Evolutionary conservation across 176 grass and related monocot species (phyloP), one percentile per base, ranked within the genome.

Genomic region (Lolium multiflorum): DNA sequence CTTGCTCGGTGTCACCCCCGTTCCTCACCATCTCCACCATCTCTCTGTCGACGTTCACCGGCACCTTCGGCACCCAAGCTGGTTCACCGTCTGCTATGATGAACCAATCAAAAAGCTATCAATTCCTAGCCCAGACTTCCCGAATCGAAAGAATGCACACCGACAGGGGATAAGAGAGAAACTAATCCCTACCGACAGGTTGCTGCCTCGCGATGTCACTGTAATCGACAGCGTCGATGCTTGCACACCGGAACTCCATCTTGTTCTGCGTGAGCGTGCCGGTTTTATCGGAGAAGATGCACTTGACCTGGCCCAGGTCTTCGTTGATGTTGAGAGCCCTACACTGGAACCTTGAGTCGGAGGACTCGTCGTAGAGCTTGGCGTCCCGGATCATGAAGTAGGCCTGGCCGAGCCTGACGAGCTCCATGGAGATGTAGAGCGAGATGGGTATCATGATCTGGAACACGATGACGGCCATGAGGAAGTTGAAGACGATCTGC

Each of bases 371-470:
- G 62, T 88, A 93, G 71, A 98, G 86, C 82, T 28, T 86, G 9
- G 66, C 20, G 85, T 98, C 93, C 21, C 93, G 63, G 48, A 93
- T 91, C 96, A 98, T 98, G 89, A 98, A 98, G 79, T 95, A 98
- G 11, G 91, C 91, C 83, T 98, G 95, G 0, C 95, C 95, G 9
- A 98, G 93, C 89, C 95, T 85, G 38, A 92, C 93, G 1, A 98
- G 81, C 86, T 98, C 95, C 95, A 98, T 95, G 31, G 95, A 98
- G 74, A 98, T 98, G 83, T 95, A 98, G 83, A 95, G 91, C 69
- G 95, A 95, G 84, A 95, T 98, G 31, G 95, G 95, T 68, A 98
- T 98, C 89, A 98, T 95, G 81, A 98, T 88, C 79, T 98, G 96
- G 86, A 95, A 98, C 56, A 98, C 93, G 76, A 98, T 98, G n/a